Evolutionary conservation across 176 grass and related monocot species (phyloP), one percentile per base, ranked within the genome.

Genomic region (Hyparrhenia diplandra): DNA sequence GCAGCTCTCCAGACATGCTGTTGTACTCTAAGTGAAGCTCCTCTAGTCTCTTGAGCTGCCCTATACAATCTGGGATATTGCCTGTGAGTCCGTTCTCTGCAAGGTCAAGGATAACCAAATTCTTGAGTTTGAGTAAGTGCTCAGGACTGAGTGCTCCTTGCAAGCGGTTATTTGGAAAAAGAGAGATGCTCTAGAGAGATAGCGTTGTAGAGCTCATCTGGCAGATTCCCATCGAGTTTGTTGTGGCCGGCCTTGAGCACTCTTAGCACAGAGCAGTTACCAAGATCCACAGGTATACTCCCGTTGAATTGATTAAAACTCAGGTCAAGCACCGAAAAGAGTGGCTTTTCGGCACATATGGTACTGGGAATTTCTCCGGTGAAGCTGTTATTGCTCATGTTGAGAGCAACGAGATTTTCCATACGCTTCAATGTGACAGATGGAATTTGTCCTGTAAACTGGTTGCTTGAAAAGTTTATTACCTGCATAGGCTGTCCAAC

Each of bases 381-480:
- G 3, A 88, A 83, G 45, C 80, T 83, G 13, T 88, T 88, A 9
- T 77, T 83, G 58, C 86, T 88, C 8, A 20, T 42, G 9, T 83
- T 83, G 31, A 89, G 49, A 3, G 31, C 46, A 1, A 75, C 62
- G 1, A 80, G 82, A 47, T 75, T 89, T 1, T 35, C 30, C 59
- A 36, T 51, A 5, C 20, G 0, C 23, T 69, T 21, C 74, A 58
- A 72, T 39, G 5, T 52, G 18, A 0, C 24, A 5, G 59, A 62
- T 6, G 87, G 24, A 23, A 89, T 69, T 6, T 13, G 0, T 8
- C 81, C 87, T 2, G 14, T 61, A 21, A 89, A 76, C 29, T 1
- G 8, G 32, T 89, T 89, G 71, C 82, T 89, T 12, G 76, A 85
- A 60, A 89, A 39, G 5, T 89, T 81, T 2, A 85, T 18, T 46